These are phyloP conservation scores for Saxophila tyrrhenica DNA, from an alignment of 495 filamentous ascomycete genomes.

Conservation along the genomic window DNA sequence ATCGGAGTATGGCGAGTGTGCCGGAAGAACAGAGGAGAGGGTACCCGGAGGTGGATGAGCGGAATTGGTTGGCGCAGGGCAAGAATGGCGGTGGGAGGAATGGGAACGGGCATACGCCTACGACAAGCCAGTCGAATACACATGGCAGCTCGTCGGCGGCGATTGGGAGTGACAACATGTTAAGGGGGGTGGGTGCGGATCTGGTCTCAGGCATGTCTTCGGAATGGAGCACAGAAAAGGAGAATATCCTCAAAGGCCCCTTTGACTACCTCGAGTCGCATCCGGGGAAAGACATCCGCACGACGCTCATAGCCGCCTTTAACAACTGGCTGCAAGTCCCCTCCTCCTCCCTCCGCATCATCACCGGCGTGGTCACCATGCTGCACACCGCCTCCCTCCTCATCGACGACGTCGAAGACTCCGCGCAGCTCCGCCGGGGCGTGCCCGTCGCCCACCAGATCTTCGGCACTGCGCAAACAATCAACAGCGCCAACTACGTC, in stretches of 20 bases:
- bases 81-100: not conserved
- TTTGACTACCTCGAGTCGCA: constrained; percentile 78
- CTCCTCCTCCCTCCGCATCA: constrained; percentile 59
- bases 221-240: constrained; percentile 31
- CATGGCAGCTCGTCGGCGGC: not conserved
- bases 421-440: constrained; percentile 70
- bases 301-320: constrained; percentile 78
- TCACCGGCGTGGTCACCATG: constrained; percentile 83
- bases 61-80: constrained; percentile 6
- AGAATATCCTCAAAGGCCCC: constrained; percentile 64
- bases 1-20: constrained; percentile 11
- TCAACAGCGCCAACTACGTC: constrained; percentile 94
- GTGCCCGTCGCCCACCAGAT: constrained; percentile 89
- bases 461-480: constrained; percentile 90
- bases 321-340: constrained; percentile 85
- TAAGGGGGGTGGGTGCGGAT: not conserved
- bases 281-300: constrained; percentile 86
- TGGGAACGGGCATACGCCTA: not conserved
- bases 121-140: not conserved
- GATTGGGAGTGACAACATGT: not conserved
- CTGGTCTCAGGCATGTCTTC: not conserved
- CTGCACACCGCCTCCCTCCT: constrained; percentile 87
- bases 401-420: constrained; percentile 69
- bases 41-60: constrained; percentile 5
- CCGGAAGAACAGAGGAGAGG: constrained; percentile 5